These are phyloP conservation scores for Closterium sp. DNA, from an alignment of 139 green algal genomes.

Conservation along the genomic window DNA sequence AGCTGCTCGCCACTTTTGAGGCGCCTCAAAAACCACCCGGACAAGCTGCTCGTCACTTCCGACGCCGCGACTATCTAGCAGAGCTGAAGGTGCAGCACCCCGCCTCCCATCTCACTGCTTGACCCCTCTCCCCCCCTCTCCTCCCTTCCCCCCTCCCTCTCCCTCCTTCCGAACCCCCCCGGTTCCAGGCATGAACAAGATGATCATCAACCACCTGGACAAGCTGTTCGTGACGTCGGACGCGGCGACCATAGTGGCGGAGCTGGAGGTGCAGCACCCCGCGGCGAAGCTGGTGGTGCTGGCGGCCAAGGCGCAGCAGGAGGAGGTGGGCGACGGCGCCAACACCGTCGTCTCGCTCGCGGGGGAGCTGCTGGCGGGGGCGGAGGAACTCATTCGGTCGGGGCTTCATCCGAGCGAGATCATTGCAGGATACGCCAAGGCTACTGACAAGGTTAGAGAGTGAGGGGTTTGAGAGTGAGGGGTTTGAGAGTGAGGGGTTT, in stretches of 20 bases:
- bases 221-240: conserved; percentile 98
- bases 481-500: too few relatives aligned
- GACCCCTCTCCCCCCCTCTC: neutral
- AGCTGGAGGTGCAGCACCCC: conserved; percentile 96
- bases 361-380: conserved; percentile 87
- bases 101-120: conserved; percentile 60
- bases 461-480: too few relatives aligned
- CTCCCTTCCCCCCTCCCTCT: neutral
- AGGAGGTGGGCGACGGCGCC: conserved; percentile 94
- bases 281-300: conserved; percentile 92
- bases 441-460: conserved; percentile 50
- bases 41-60: conserved; percentile 97
- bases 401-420: conserved; percentile 92
- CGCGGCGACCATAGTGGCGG: conserved; percentile 87
- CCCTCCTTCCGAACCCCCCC: neutral
- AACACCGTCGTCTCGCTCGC: conserved; percentile 94
- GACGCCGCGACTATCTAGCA: conserved; percentile 86
- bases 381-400: conserved; percentile 85
- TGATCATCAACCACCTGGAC: conserved; percentile 99
- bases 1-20: conserved; percentile 79
- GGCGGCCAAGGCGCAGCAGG: conserved; percentile 88
- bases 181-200: conserved; percentile 97
- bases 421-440: conserved; percentile 89
- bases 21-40: conserved; percentile 81
- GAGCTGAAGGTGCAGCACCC: conserved; percentile 98